A percentile compares a stretch with the other conserved stretches of the same genome.
Evolutionary conservation across 2,329 filamentous ascomycete genomes (phyloP).

Genomic region (Elsinoe necatrix): DNA sequence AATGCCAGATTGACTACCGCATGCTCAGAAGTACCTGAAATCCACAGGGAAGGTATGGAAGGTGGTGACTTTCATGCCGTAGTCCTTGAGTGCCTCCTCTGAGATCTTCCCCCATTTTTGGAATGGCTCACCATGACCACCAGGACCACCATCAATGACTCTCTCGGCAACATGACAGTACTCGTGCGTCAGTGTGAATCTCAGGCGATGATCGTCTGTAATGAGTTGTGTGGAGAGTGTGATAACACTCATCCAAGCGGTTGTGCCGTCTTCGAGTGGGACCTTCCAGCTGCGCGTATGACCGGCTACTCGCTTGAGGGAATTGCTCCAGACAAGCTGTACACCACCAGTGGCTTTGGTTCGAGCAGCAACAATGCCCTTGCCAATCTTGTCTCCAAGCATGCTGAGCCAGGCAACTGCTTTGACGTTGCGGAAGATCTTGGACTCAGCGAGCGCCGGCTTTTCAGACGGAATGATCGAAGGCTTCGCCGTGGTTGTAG

Average conservation of each 20-base stretch:
- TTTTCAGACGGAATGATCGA: no score
- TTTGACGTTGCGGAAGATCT: conserved; percentile 51
- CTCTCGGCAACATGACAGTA: neutral
- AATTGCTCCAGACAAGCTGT: conserved; percentile 64
- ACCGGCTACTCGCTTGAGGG: no score
- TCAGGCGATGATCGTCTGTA: neutral
- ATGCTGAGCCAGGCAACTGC: conserved; percentile 57
- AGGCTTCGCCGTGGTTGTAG: no score
- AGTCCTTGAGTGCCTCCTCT: neutral
- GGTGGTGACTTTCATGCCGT: neutral
- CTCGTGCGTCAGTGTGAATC: neutral
- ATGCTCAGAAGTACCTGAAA: neutral
- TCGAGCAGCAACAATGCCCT: conserved; percentile 50
- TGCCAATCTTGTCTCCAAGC: conserved; percentile 57
- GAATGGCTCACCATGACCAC: neutral
- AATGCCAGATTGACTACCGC: neutral
- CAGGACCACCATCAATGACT: neutral
- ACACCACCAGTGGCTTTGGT: conserved; percentile 60
- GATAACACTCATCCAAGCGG: no score
- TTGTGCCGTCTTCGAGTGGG: no score
- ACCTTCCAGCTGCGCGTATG: no score
- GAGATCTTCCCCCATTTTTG: neutral
- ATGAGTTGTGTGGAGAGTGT: no score
- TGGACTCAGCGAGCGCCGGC: no score
- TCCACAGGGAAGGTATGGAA: neutral